phyloP scores from a whole-genome alignment of 2,329 filamentous ascomycete species.

The Aspergillus clavatus region DNA sequence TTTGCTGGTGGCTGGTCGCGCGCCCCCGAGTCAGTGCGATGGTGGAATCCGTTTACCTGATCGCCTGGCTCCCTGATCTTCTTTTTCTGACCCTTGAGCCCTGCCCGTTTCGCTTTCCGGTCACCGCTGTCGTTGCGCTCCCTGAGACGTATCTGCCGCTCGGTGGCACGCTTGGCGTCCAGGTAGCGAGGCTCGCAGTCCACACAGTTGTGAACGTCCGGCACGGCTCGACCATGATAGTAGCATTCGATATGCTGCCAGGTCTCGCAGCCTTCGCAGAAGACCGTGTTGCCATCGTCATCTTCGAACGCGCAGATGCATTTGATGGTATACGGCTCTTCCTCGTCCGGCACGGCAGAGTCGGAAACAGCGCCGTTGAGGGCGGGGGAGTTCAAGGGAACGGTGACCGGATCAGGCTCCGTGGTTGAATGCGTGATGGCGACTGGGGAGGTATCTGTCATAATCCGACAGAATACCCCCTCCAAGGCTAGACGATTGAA shows the following conservation, averaged over 20 bases:
- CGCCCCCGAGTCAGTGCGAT: constrained; percentile 53
- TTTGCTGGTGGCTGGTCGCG: constrained; percentile 60
- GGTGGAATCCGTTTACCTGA: constrained; percentile 50
- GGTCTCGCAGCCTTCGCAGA: constrained; percentile 90
- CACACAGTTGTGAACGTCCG: constrained; percentile 75
- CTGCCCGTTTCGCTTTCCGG: constrained; percentile 68
- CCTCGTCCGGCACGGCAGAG: constrained; percentile 39
- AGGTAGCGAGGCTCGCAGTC: constrained; percentile 78
- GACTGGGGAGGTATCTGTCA: constrained; percentile 51
- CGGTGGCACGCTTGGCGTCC: constrained; percentile 68
- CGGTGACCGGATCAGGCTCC: constrained; percentile 45
- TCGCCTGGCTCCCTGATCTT: constrained; percentile 62
- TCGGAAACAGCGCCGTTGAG: constrained; percentile 42
- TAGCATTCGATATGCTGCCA: constrained; percentile 99
- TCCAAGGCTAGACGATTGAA: constrained; percentile 28
- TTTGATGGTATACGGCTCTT: constrained; percentile 77
- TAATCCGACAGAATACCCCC: constrained; percentile 50
- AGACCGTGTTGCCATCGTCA: constrained; percentile 96
- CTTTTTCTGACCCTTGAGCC: constrained; percentile 82
- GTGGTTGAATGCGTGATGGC: constrained; percentile 46
- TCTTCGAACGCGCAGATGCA: constrained; percentile 92
- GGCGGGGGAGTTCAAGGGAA: constrained; percentile 39
- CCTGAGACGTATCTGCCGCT: constrained; percentile 62
- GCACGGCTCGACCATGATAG: constrained; percentile 73
- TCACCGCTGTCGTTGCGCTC: constrained; percentile 57